Evolutionary conservation across 2,329 filamentous ascomycete species (phyloP).

Genomic region (Paraconiothyrium brasiliense): DNA sequence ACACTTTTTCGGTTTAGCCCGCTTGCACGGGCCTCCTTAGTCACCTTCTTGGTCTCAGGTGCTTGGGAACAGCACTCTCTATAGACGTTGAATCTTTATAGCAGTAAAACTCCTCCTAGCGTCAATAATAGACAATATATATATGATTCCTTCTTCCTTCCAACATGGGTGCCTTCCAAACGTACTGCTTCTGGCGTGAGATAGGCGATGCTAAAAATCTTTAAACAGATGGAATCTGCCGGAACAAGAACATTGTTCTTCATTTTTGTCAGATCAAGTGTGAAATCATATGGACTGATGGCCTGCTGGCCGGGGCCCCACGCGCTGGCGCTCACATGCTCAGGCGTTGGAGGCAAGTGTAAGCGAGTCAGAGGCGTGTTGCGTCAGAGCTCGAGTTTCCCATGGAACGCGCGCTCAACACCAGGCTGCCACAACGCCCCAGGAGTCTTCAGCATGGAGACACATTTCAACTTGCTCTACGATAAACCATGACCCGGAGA

Average conservation of each 20-base stretch:
- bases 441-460: constrained; percentile 13
- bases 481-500: constrained; percentile 15
- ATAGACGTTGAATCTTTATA: too few species aligned
- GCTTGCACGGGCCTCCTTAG: too few species aligned
- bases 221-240: not conserved
- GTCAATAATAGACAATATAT: too few species aligned
- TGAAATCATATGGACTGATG: not conserved
- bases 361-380: constrained; percentile 30
- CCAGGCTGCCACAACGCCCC: constrained; percentile 29
- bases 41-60: too few species aligned
- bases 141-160: too few species aligned
- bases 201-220: too few species aligned
- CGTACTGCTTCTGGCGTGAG: too few species aligned
- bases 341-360: constrained; percentile 14
- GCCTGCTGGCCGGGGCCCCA: not conserved
- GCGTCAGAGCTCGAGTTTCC: constrained; percentile 38
- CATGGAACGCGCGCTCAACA: constrained; percentile 26
- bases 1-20: too few species aligned
- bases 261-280: not conserved
- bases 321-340: constrained; percentile 1
- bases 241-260: not conserved
- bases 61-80: too few species aligned
- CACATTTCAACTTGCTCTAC: constrained; percentile 2
- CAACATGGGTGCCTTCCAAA: too few species aligned
- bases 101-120: too few species aligned